phyloP scores from a whole-genome alignment of 2,329 filamentous ascomycete species.

The Hymenoscyphus scutula region DNA sequence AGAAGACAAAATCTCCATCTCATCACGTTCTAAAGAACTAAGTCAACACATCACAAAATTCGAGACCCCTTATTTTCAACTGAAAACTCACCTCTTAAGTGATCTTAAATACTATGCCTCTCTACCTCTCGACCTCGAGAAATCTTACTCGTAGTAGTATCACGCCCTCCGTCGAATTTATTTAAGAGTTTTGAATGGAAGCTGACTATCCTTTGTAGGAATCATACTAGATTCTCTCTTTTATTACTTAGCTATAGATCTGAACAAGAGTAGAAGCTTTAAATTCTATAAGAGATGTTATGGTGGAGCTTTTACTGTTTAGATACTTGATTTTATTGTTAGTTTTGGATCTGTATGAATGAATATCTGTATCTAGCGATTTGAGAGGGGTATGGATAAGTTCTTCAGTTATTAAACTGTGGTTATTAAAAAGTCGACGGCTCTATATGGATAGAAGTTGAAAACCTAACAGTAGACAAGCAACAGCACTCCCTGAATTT shows the following conservation, averaged over 20 bases:
- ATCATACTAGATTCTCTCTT: conserved; percentile 33
- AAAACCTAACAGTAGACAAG: conserved; percentile 5
- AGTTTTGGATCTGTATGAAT: not conserved
- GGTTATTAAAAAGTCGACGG: conserved; percentile 2
- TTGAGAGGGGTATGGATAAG: conserved; percentile 22
- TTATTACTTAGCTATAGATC: conserved; percentile 13
- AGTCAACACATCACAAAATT: conserved; percentile 40
- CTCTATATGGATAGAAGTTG: conserved; percentile 9
- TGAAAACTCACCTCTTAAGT: no score
- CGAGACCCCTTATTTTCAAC: conserved; percentile 19
- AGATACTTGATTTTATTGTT: conserved; percentile 38
- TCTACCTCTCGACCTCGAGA: conserved; percentile 38
- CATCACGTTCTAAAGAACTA: conserved; percentile 41
- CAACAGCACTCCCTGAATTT: conserved; percentile 16
- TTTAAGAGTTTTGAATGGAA: conserved; percentile 37
- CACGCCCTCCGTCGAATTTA: conserved; percentile 34
- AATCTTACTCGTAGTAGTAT: conserved; percentile 39
- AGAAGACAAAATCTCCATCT: conserved; percentile 43
- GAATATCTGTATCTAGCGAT: not conserved
- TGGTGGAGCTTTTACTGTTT: conserved; percentile 19
- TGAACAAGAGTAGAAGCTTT: conserved; percentile 19
- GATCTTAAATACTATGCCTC: conserved; percentile 36
- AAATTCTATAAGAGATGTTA: conserved; percentile 22
- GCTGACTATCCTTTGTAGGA: conserved; percentile 41
- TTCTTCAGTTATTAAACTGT: conserved; percentile 12